Conservation (phyloP, 2,329 filamentous ascomycete genomes). For the Ilyonectria mors-panacis region DNA sequence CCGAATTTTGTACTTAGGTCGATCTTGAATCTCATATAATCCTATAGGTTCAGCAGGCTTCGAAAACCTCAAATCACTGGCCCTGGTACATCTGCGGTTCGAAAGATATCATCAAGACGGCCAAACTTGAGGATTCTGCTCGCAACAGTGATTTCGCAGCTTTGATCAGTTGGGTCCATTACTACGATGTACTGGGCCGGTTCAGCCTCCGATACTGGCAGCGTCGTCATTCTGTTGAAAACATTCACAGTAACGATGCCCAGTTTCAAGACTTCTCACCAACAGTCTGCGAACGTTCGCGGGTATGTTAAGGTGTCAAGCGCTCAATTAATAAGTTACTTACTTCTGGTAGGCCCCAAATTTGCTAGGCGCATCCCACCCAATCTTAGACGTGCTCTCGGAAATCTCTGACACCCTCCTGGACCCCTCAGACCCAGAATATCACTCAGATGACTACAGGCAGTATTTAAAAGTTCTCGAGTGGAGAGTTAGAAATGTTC, state of each 20-base stretch:
- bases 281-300: conserved; percentile 21
- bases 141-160: conserved; percentile 11
- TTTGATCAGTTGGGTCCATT: conserved; percentile 39
- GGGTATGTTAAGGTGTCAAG: conserved; percentile 2
- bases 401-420: conserved; percentile 30
- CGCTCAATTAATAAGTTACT: accelerated
- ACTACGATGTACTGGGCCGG: conserved; percentile 29
- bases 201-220: conserved; percentile 42
- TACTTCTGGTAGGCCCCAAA: background rate
- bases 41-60: conserved; percentile 36
- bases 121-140: conserved; percentile 18
- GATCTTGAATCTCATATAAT: background rate
- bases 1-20: background rate
- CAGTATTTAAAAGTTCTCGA: conserved; percentile 24
- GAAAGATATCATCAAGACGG: conserved; percentile 31
- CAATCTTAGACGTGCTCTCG: conserved; percentile 33
- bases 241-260: background rate
- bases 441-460: background rate
- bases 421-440: background rate
- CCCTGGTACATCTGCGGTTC: conserved; percentile 40
- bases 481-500: conserved; percentile 4
- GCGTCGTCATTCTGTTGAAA: conserved; percentile 6
- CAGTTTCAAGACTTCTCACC: conserved; percentile 22
- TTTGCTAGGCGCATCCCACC: conserved; percentile 10
- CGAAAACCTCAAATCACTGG: conserved; percentile 38